These are phyloP conservation scores for Prorocentrum cordatum DNA, from an alignment of 169 alveolate genomes.

Conservation along the genomic window DNA sequence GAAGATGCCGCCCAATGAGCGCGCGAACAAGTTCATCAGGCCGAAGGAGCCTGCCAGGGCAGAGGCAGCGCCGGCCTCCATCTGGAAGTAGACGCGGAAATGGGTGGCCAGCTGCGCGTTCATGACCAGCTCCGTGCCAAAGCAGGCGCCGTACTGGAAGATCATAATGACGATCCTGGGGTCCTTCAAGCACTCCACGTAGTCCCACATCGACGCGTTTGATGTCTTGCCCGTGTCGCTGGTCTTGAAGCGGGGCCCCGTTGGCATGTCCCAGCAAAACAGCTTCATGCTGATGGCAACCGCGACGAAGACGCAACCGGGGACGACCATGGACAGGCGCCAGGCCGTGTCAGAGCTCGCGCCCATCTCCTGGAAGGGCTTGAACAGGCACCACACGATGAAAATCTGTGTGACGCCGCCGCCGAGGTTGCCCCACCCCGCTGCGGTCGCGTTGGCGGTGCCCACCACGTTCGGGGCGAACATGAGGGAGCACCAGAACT, in stretches of 20 bases:
- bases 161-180: background rate
- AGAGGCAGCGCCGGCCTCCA: background rate
- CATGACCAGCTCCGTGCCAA: background rate
- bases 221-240: conserved; percentile 22
- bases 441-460: conserved; percentile 52
- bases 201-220: conserved; percentile 23
- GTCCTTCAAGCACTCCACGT: background rate
- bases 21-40: conserved; percentile 50
- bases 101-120: conserved; percentile 34
- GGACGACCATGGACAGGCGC: conserved; percentile 9
- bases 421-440: conserved; percentile 47
- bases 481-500: conserved; percentile 37
- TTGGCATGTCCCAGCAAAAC: conserved; percentile 31
- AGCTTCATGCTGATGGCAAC: background rate
- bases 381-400: background rate
- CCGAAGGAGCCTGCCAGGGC: conserved; percentile 35
- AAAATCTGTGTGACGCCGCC: conserved; percentile 30
- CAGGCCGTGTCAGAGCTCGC: background rate
- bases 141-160: background rate
- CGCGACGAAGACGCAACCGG: background rate
- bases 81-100: conserved; percentile 19
- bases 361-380: background rate
- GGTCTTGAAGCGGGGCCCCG: background rate
- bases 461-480: conserved; percentile 43
- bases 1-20: conserved; percentile 39